Conservation (phyloP, 2,329 filamentous ascomycete species). For the Rhynchosporium secalis region DNA sequence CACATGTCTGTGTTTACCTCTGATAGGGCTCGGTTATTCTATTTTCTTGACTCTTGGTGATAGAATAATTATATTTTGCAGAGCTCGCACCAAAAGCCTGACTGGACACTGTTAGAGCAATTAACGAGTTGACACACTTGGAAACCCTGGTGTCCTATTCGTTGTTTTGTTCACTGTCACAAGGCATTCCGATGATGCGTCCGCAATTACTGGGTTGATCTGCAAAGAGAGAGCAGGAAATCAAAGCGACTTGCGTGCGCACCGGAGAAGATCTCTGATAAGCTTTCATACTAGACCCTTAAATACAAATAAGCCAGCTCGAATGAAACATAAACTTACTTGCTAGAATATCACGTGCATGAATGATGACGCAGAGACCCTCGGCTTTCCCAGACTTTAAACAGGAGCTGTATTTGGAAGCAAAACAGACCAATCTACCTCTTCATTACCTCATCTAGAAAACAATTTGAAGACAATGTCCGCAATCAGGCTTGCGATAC, state of each 20-base stretch:
- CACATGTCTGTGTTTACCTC: background rate
- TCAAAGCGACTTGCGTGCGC: too few relatives aligned
- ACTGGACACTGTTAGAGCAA: too few relatives aligned
- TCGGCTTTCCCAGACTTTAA: conserved; percentile 17
- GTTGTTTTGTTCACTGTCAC: too few relatives aligned
- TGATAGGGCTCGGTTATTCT: conserved; percentile 1
- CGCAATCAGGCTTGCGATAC: conserved; percentile 29
- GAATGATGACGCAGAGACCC: conserved; percentile 20
- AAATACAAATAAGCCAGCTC: background rate
- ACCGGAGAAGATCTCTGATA: too few relatives aligned
- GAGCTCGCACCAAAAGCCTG: background rate
- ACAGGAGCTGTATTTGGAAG: background rate
- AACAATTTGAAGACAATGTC: conserved; percentile 26
- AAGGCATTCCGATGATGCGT: too few relatives aligned
- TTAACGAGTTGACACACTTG: too few relatives aligned
- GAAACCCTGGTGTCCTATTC: too few relatives aligned
- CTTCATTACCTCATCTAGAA: background rate
- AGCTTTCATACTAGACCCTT: background rate
- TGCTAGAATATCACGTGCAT: conserved; percentile 7
- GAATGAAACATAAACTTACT: background rate
- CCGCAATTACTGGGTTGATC: too few relatives aligned
- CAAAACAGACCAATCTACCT: background rate
- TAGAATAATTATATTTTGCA: background rate
- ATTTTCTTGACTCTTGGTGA: background rate
- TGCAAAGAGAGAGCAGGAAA: too few relatives aligned